Evolutionary conservation across 1,284 basidiomycete species (phyloP).

Genomic region (Apiotrichum akiyoshidainum): DNA sequence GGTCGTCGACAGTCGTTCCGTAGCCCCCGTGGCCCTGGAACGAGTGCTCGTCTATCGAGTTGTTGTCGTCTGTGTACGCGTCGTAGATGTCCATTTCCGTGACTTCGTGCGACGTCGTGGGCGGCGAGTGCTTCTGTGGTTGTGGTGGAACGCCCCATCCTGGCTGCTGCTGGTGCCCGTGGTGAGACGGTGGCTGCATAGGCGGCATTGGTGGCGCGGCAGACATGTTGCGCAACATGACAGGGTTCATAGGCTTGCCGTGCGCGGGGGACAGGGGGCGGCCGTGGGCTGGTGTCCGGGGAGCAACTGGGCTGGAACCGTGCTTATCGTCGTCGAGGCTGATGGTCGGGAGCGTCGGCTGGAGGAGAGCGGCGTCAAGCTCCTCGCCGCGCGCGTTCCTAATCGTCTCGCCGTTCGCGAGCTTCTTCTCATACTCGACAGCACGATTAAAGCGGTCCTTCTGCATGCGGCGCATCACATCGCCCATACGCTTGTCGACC

Average conservation of each 20-base stretch:
- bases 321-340: constrained; percentile 76
- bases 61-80: neutral
- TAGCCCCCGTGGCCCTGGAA: constrained; percentile 6
- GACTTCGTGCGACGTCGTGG: neutral
- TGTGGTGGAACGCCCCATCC: no score
- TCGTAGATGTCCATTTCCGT: constrained; percentile 6
- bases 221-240: neutral
- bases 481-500: constrained; percentile 94
- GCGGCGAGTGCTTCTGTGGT: neutral
- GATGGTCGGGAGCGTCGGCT: constrained; percentile 91
- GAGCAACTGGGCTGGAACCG: constrained; percentile 8
- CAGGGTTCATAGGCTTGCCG: neutral
- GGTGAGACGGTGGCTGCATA: no score
- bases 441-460: constrained; percentile 80
- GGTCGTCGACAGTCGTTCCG: constrained; percentile 1
- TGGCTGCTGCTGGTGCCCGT: no score
- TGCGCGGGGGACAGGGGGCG: neutral
- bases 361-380: constrained; percentile 60
- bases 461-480: constrained; percentile 87
- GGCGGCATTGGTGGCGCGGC: neutral
- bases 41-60: neutral
- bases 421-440: constrained; percentile 78
- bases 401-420: constrained; percentile 82
- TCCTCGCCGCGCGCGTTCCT: constrained; percentile 90
- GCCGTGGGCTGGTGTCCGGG: neutral